Evolutionary conservation across 169 alveolate genomes (phyloP).

Genomic region (Neospora caninum): DNA sequence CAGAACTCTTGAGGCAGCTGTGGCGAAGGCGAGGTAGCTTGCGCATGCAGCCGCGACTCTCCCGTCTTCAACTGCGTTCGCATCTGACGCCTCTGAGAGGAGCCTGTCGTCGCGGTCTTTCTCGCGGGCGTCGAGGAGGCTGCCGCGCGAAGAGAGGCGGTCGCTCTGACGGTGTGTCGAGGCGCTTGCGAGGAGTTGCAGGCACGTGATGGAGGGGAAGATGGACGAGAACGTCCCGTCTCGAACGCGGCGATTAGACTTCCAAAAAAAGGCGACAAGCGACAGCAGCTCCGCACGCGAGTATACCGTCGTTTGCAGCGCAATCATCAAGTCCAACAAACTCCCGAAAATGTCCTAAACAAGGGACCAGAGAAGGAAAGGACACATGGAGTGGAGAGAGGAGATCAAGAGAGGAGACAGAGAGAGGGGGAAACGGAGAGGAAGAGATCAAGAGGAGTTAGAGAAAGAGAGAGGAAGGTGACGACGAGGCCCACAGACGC

Average conservation of each 20-base stretch:
- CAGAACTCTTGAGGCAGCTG: neutral
- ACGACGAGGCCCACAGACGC: too few species aligned
- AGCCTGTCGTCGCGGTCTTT: neutral
- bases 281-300: constrained; percentile 2
- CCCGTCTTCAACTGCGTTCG: too few species aligned
- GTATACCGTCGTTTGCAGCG: neutral
- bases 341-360: constrained; percentile 9
- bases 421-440: neutral
- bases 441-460: neutral
- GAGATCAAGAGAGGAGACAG: neutral
- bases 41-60: neutral
- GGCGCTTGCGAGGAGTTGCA: neutral
- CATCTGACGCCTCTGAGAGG: neutral
- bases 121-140: neutral
- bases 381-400: neutral
- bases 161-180: neutral
- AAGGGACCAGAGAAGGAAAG: neutral
- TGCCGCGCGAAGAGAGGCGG: too few species aligned
- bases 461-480: neutral
- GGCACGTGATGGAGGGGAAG: neutral
- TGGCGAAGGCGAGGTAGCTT: neutral
- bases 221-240: neutral
- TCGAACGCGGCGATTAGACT: neutral
- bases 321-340: neutral
- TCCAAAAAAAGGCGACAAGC: neutral